Base-by-base conservation (phyloP, 176 grass and related monocot species). In the Ampelocalamus luodianensis region DNA sequence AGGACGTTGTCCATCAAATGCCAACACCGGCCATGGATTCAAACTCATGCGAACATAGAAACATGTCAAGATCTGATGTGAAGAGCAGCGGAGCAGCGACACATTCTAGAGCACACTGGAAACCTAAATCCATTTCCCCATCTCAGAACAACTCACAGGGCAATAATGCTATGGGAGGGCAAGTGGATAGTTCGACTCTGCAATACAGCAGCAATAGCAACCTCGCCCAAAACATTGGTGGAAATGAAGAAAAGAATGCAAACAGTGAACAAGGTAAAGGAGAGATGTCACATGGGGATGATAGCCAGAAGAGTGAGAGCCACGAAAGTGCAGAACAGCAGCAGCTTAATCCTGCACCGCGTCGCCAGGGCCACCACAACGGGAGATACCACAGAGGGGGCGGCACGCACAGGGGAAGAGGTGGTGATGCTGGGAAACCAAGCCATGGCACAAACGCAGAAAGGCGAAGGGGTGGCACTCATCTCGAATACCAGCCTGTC, bases 401-500 rank as follows among this genome's bases (percentile, higher is more conserved):
- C 14, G 82, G 73, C 49, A 22, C 26, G 3, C 86, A 90, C 36
- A 90, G 88, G 86, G 88, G 82, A 83, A 90, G 88, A 37, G 93
- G 87, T 77, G 72, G 83, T 79, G 80, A 85, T 70, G 67, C 76
- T 82, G 84, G 80, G 29, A 87, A 77, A 73, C 38, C 54, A 75
- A 84, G 83, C 83, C 85, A 77, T 73, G 82, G 72, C 36, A 16
- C 49, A 27, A 90, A 88, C 49, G 79, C 46, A 18, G 93, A 92
- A 15, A 72, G 86, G 42, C 70, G 63, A 56, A 92, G 77, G 79
- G 91, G 74, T 60, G 87, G 69, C 58, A 26, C 79, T 54, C 93
- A 92, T 66, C 84, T 86, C 5, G 93, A 90, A 66, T 95, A 95
- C 78, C 93, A 92, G 71, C 90, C 90, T 15, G 80, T 95, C 7